Percentiles rank a stretch among this genome's conserved stretches.
These are phyloP conservation scores for Sugiyamaella floridensis DNA, from an alignment of 805 yeast genomes.

Conservation along the genomic window DNA sequence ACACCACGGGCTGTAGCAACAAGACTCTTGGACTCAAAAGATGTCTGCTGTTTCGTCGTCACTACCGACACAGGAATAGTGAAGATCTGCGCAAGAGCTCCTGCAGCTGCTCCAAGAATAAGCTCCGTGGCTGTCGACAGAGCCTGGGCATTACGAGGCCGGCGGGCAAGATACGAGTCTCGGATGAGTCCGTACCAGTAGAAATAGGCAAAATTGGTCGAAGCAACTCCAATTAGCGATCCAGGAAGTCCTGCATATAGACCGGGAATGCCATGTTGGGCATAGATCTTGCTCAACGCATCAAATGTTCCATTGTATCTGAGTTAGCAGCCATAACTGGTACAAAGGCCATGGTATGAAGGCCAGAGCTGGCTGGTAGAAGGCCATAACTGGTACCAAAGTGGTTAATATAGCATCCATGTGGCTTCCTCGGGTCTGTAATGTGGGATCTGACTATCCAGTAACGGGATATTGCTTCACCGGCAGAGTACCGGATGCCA, in stretches of 20 bases:
- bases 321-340: too few relatives aligned
- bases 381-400: too few relatives aligned
- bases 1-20: constrained; percentile 43
- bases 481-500: too few relatives aligned
- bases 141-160: constrained; percentile 20
- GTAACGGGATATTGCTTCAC: too few relatives aligned
- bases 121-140: constrained; percentile 59
- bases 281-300: constrained; percentile 51
- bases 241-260: constrained; percentile 68
- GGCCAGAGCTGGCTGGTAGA: too few relatives aligned
- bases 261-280: constrained; percentile 54
- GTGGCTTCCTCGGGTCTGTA: too few relatives aligned
- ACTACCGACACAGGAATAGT: constrained; percentile 77
- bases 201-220: constrained; percentile 75
- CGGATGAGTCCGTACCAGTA: constrained; percentile 80
- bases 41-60: constrained; percentile 50
- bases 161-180: constrained; percentile 39
- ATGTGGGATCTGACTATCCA: too few relatives aligned
- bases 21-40: constrained; percentile 27
- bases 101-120: constrained; percentile 70
- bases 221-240: constrained; percentile 61
- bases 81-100: constrained; percentile 71
- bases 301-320: constrained; percentile 53
- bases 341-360: too few relatives aligned
- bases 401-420: too few relatives aligned